phyloP scores from a whole-genome alignment of 2,329 filamentous ascomycete genomes.

The Epichloe sp. region DNA sequence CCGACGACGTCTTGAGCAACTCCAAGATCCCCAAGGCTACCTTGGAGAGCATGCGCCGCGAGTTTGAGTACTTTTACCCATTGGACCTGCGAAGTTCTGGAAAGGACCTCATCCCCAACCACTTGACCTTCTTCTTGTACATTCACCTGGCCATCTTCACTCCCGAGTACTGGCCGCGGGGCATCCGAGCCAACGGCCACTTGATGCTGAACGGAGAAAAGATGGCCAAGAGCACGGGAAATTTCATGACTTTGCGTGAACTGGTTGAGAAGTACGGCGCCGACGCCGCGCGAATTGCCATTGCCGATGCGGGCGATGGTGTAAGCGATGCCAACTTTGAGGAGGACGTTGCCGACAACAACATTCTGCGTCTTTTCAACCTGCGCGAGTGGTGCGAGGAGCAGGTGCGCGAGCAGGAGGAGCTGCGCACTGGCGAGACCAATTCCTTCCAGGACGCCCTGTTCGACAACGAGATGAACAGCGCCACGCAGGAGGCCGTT shows the following conservation, averaged over 20 bases:
- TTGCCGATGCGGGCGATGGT: slow-evolving; percentile 88
- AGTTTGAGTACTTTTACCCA: slow-evolving; percentile 96
- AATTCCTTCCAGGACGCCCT: slow-evolving; percentile 75
- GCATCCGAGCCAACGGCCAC: slow-evolving; percentile 83
- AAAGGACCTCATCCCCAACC: slow-evolving; percentile 88
- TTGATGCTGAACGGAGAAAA: slow-evolving; percentile 92
- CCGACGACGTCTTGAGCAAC: slow-evolving; percentile 48
- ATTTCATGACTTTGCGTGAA: slow-evolving; percentile 86
- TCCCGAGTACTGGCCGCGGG: slow-evolving; percentile 75
- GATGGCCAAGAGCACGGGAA: slow-evolving; percentile 96
- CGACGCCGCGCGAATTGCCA: slow-evolving; percentile 78
- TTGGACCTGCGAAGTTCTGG: slow-evolving; percentile 78
- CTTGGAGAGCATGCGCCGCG: slow-evolving; percentile 69
- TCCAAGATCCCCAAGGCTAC: slow-evolving; percentile 62
- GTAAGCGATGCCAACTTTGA: slow-evolving; percentile 97
- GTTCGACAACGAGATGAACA: slow-evolving; percentile 89
- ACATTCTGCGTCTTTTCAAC: slow-evolving; percentile 70
- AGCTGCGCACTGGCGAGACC: slow-evolving; percentile 61
- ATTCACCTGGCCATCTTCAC: slow-evolving; percentile 84
- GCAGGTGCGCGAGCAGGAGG: slow-evolving; percentile 52
- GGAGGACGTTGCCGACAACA: slow-evolving; percentile 84
- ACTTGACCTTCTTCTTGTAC: slow-evolving; percentile 92
- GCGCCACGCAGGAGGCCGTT: slow-evolving; percentile 63
- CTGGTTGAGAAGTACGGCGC: slow-evolving; percentile 86
- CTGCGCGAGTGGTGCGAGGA: slow-evolving; percentile 90